Evolutionary conservation across 805 yeast species (phyloP).

Genomic region (Metschnikowia bowlesiae): DNA sequence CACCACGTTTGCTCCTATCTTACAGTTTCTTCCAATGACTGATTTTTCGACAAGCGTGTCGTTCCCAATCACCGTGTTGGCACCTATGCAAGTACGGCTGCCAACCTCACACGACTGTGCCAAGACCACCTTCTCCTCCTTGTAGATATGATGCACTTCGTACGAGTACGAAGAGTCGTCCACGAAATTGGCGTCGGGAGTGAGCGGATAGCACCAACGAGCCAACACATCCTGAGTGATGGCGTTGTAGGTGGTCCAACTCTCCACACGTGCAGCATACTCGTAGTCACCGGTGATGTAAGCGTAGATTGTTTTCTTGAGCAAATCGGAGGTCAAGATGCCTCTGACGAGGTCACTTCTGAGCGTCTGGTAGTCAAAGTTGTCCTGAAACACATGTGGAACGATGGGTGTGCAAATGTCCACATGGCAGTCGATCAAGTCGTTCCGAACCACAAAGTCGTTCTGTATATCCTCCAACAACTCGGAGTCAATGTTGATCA

Average conservation of each 20-base stretch:
- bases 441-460: slow-evolving; percentile 81
- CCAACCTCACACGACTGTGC: slow-evolving; percentile 91
- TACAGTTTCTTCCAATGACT: slow-evolving; percentile 82
- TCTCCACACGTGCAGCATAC: slow-evolving; percentile 93
- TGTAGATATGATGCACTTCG: slow-evolving; percentile 82
- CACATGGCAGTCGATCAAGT: slow-evolving; percentile 91
- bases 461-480: slow-evolving; percentile 65
- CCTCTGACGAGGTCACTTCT: slow-evolving; percentile 89
- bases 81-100: slow-evolving; percentile 77
- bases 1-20: slow-evolving; percentile 70
- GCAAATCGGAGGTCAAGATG: slow-evolving; percentile 80
- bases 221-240: slow-evolving; percentile 85
- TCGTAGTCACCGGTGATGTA: slow-evolving; percentile 69
- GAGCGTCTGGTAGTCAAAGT: slow-evolving; percentile 86
- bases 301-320: slow-evolving; percentile 87
- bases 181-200: slow-evolving; percentile 76
- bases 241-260: slow-evolving; percentile 90
- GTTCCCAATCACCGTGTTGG: slow-evolving; percentile 71
- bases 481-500: slow-evolving; percentile 74
- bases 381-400: slow-evolving; percentile 93
- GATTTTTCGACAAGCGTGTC: slow-evolving; percentile 62
- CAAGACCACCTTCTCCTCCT: slow-evolving; percentile 80
- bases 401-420: slow-evolving; percentile 94
- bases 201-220: slow-evolving; percentile 90
- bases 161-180: slow-evolving; percentile 67